phyloP scores from a whole-genome alignment of 2,329 filamentous ascomycete species.

The Pezicula neosporulosa region DNA sequence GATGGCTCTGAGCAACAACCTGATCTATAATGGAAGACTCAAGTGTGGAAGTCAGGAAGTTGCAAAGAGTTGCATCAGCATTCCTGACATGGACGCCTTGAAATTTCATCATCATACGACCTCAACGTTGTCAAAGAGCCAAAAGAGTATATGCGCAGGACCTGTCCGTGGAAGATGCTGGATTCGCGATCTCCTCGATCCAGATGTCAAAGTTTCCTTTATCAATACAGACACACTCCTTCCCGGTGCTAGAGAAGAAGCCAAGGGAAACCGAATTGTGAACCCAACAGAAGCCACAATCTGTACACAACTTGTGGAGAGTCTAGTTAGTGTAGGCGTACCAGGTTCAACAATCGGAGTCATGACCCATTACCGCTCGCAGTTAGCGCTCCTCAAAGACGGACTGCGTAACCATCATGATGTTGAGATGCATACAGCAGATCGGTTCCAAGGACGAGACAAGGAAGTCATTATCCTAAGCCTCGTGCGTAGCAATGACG shows the following conservation, averaged over 20 bases:
- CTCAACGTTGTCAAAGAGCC: conserved; percentile 38
- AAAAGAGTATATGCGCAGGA: conserved; percentile 53
- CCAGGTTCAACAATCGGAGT: conserved; percentile 78
- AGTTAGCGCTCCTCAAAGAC: conserved; percentile 79
- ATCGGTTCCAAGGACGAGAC: conserved; percentile 94
- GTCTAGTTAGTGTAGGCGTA: conserved; percentile 73
- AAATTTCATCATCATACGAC: conserved; percentile 53
- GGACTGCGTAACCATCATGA: conserved; percentile 57
- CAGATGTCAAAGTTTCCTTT: conserved; percentile 74
- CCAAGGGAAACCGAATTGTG: conserved; percentile 80
- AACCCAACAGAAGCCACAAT: conserved; percentile 81
- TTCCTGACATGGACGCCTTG: conserved; percentile 64
- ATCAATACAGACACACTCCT: conserved; percentile 81
- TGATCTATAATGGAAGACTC: conserved; percentile 88
- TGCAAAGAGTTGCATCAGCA: conserved; percentile 61
- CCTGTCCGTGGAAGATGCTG: conserved; percentile 56
- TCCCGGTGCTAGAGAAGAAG: conserved; percentile 63
- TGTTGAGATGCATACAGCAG: conserved; percentile 94
- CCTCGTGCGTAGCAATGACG: conserved; percentile 83
- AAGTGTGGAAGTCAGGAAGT: conserved; percentile 83
- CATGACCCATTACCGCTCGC: conserved; percentile 94
- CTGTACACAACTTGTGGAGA: conserved; percentile 75
- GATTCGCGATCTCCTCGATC: conserved; percentile 68
- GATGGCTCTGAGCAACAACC: conserved; percentile 86
- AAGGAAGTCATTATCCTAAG: conserved; percentile 89